Evolutionary conservation across 2,329 filamentous ascomycete species (phyloP).

Genomic region (Sclerotinia nivalis): DNA sequence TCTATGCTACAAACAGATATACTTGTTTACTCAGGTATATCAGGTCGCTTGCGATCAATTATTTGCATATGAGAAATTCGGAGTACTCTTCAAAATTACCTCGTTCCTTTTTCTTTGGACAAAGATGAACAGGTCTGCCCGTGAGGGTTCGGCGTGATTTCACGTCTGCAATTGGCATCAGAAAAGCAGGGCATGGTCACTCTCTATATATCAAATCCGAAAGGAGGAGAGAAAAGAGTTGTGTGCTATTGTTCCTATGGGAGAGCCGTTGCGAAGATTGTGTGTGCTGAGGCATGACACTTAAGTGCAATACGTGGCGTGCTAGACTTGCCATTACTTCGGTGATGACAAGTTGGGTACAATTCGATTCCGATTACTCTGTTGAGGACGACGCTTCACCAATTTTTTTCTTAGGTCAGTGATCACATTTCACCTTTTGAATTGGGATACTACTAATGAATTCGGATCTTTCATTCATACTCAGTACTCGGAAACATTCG

Average conservation of each 20-base stretch:
- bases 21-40: slow-evolving; percentile 37
- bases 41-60: slow-evolving; percentile 33
- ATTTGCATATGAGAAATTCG: slow-evolving; percentile 94
- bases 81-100: slow-evolving; percentile 80
- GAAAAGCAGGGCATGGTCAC: slow-evolving; percentile 69
- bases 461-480: neutral
- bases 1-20: slow-evolving; percentile 85
- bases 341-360: slow-evolving; percentile 36
- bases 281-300: slow-evolving; percentile 65
- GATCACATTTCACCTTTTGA: slow-evolving; percentile 14
- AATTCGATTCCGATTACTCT: slow-evolving; percentile 47
- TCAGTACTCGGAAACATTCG: neutral
- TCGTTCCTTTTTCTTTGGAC: slow-evolving; percentile 48
- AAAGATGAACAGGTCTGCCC: slow-evolving; percentile 62
- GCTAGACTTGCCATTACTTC: slow-evolving; percentile 43
- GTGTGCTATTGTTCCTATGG: slow-evolving; percentile 65
- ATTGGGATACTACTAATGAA: slow-evolving; percentile 42
- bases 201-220: slow-evolving; percentile 38
- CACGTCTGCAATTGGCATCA: slow-evolving; percentile 89
- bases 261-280: slow-evolving; percentile 94
- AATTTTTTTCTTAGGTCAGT: slow-evolving; percentile 36
- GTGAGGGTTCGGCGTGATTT: slow-evolving; percentile 81
- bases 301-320: slow-evolving; percentile 97
- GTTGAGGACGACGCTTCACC: slow-evolving; percentile 42
- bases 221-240: slow-evolving; percentile 41